Conservation (phyloP, 1,284 basidiomycete genomes). For the Cryptococcus sp. region DNA sequence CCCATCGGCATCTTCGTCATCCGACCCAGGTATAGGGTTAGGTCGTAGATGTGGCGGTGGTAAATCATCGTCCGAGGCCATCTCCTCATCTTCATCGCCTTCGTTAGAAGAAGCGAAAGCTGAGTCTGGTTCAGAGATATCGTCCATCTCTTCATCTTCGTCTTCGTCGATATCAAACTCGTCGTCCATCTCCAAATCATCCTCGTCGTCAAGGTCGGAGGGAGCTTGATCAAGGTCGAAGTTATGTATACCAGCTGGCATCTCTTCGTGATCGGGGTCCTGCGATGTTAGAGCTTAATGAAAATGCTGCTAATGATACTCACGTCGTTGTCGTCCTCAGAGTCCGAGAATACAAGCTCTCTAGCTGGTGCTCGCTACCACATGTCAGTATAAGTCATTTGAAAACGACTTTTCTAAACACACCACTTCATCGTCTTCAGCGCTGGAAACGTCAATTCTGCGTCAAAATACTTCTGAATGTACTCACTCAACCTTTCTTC, state of each 20-base stretch:
- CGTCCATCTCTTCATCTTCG: constrained; percentile 50
- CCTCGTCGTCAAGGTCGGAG: constrained; percentile 24
- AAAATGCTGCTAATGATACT: neutral
- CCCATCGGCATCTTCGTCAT: constrained; percentile 47
- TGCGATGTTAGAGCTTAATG: constrained; percentile 27
- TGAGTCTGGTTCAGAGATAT: constrained; percentile 54
- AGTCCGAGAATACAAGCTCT: constrained; percentile 60
- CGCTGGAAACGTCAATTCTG: constrained; percentile 4
- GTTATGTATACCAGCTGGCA: constrained; percentile 41
- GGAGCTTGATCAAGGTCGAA: constrained; percentile 48
- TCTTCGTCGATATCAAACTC: constrained; percentile 38
- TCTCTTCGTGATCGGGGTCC: constrained; percentile 29
- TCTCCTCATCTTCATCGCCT: constrained; percentile 53
- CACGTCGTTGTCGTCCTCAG: constrained; percentile 54
- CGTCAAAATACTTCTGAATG: constrained; percentile 1
- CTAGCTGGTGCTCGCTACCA: constrained; percentile 50
- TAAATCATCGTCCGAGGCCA: constrained; percentile 24
- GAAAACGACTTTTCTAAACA: constrained; percentile 14
- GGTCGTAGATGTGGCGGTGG: constrained; percentile 21
- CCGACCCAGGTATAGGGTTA: constrained; percentile 28
- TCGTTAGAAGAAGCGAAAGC: constrained; percentile 39
- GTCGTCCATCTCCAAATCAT: constrained; percentile 29
- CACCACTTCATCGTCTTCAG: constrained; percentile 49
- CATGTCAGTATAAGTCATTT: constrained; percentile 17
- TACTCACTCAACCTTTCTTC: constrained; percentile 18